Evolutionary conservation across 75 land plant species (phyloP).

Genomic region (Selaginella tamariscina): DNA sequence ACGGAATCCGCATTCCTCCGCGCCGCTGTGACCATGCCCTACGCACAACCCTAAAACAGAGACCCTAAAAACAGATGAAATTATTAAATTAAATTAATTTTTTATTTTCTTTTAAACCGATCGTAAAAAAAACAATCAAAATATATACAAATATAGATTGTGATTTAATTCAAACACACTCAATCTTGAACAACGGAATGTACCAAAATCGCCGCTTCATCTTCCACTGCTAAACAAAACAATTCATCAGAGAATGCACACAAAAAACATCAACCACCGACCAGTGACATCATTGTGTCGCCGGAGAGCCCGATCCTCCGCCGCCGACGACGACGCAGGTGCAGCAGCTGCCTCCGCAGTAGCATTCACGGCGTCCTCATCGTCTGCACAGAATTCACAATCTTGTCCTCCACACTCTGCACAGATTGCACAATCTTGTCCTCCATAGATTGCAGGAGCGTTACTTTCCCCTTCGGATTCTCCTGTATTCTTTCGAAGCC

Average conservation of each 20-base stretch:
- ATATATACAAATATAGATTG: no score
- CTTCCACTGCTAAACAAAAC: background rate
- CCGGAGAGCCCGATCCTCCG: background rate
- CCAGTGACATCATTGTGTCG: background rate
- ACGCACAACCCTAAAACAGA: background rate
- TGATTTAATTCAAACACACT: no score
- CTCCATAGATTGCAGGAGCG: background rate
- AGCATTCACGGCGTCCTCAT: background rate
- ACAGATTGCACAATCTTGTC: background rate
- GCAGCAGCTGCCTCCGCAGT: background rate
- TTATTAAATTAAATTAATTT: no score
- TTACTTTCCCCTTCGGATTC: background rate
- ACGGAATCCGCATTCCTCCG: background rate
- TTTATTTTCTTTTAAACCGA: no score
- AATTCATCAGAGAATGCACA: background rate
- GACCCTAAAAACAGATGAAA: background rate
- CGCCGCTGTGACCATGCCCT: background rate
- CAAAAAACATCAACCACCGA: background rate
- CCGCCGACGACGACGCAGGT: background rate
- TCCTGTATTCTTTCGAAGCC: background rate
- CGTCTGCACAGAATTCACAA: background rate
- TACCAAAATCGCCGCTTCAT: background rate
- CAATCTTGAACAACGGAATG: background rate
- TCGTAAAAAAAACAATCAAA: no score
- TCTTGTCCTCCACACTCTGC: background rate